These are phyloP conservation scores for Colletotrichum graminicola DNA, from an alignment of 2,329 filamentous ascomycete genomes.

Conservation along the genomic window DNA sequence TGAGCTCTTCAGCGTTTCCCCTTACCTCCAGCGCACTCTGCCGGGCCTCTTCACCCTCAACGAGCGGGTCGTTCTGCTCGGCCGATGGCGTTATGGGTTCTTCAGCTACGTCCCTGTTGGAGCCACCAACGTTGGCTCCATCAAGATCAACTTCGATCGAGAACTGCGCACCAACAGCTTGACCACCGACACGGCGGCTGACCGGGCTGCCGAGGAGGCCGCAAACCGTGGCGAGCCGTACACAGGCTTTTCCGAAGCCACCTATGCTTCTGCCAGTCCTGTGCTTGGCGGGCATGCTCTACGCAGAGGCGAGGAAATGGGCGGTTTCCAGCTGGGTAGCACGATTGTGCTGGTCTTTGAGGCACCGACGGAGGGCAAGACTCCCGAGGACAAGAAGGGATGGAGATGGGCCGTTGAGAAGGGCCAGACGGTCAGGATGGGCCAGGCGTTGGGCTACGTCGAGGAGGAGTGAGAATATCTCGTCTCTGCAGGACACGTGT, in stretches of 20 bases:
- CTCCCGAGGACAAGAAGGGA: constrained; percentile 68
- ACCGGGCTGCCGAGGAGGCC: constrained; percentile 85
- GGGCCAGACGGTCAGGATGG: constrained; percentile 90
- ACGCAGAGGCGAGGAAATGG: constrained; percentile 94
- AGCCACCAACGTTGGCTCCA: constrained; percentile 96
- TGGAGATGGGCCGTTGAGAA: constrained; percentile 91
- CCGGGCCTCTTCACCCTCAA: constrained; percentile 97
- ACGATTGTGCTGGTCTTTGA: constrained; percentile 97
- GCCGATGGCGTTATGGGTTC: constrained; percentile 96
- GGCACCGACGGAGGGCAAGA: constrained; percentile 67
- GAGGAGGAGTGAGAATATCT: constrained; percentile 59
- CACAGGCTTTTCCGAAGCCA: constrained; percentile 92
- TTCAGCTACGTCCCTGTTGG: constrained; percentile 97
- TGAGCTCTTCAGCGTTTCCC: constrained; percentile 94
- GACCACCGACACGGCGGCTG: constrained; percentile 91
- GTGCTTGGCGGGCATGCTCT: constrained; percentile 87
- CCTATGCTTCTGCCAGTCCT: constrained; percentile 81
- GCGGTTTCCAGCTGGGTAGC: constrained; percentile 94
- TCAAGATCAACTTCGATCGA: constrained; percentile 95
- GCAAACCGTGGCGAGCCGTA: constrained; percentile 82
- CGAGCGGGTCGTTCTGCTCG: constrained; percentile 92
- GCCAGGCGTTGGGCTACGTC: constrained; percentile 85
- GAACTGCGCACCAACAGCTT: constrained; percentile 94
- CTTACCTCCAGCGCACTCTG: constrained; percentile 91
- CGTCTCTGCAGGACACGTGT: constrained; percentile 1